phyloP scores from a whole-genome alignment of 2,329 filamentous ascomycete genomes.

The Beauveria sp. region DNA sequence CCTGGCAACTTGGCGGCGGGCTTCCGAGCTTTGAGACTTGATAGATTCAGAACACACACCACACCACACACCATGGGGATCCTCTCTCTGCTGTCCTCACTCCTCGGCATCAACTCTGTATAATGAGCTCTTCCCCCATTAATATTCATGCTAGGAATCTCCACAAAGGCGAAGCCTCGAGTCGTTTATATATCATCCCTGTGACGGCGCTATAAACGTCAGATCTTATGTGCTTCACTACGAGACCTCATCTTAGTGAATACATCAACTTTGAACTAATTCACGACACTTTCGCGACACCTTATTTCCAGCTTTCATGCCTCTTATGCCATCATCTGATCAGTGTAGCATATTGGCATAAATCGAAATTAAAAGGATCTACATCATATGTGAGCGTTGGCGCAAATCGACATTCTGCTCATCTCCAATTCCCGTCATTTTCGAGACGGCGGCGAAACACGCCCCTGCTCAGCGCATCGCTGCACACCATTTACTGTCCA shows the following conservation, averaged over 20 bases:
- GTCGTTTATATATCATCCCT: conserved; percentile 12
- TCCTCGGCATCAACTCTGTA: conserved; percentile 11
- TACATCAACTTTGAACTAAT: background rate
- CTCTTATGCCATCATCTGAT: background rate
- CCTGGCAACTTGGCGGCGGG: background rate
- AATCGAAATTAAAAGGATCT: background rate
- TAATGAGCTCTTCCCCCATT: conserved; percentile 9
- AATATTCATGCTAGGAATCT: conserved; percentile 9
- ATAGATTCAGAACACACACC: conserved; percentile 1
- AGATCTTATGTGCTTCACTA: conserved; percentile 11
- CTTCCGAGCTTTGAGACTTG: background rate
- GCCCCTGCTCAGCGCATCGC: conserved; percentile 9
- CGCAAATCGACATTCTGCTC: conserved; percentile 1
- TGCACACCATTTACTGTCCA: background rate
- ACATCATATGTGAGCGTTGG: background rate
- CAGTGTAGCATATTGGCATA: background rate
- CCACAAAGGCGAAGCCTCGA: conserved; percentile 6
- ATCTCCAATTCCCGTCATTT: conserved; percentile 6
- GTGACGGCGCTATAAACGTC: conserved; percentile 10
- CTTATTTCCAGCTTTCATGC: conserved; percentile 4
- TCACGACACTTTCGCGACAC: background rate
- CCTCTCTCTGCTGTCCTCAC: background rate
- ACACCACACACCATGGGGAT: background rate
- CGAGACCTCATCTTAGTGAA: background rate
- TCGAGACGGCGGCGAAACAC: conserved; percentile 12